phyloP scores from a whole-genome alignment of 225 moss, liverwort and hornwort genomes.

The Polytrichum commune region DNA sequence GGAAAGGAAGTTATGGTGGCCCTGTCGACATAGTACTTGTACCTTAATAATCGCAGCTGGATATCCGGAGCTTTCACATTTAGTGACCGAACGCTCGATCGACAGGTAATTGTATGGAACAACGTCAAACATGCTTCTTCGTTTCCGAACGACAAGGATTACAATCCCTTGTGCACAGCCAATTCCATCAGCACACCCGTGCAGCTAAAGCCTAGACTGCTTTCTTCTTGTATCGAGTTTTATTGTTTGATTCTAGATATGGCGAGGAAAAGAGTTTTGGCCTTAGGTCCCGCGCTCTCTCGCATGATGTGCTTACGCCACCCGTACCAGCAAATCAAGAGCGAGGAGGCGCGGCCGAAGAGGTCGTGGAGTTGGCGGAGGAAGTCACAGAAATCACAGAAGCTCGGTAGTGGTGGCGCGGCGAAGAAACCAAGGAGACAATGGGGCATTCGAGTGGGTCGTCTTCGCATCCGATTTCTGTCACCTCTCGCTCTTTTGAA shows the following conservation, averaged over 20 bases:
- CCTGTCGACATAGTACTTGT: too few relatives aligned
- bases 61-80: too few relatives aligned
- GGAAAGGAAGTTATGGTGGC: too few relatives aligned
- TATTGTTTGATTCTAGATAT: slow-evolving; percentile 7
- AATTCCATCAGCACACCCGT: too few relatives aligned
- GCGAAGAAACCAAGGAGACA: slow-evolving; percentile 23
- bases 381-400: slow-evolving; percentile 28
- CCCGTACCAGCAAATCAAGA: slow-evolving; percentile 41
- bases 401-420: slow-evolving; percentile 16
- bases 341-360: slow-evolving; percentile 7
- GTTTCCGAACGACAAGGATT: too few relatives aligned
- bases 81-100: too few relatives aligned
- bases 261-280: slow-evolving; percentile 53
- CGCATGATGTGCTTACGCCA: slow-evolving; percentile 48
- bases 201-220: too few relatives aligned
- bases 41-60: too few relatives aligned
- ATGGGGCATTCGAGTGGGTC: slow-evolving; percentile 41
- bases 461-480: slow-evolving; percentile 41
- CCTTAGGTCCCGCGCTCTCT: slow-evolving; percentile 51
- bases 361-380: slow-evolving; percentile 44
- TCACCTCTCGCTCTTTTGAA: slow-evolving; percentile 39
- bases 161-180: too few relatives aligned
- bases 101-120: too few relatives aligned
- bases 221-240: too few relatives aligned
- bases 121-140: too few relatives aligned